phyloP scores from a whole-genome alignment of 2,329 filamentous ascomycete genomes.

The Geosmithia putterillii region DNA sequence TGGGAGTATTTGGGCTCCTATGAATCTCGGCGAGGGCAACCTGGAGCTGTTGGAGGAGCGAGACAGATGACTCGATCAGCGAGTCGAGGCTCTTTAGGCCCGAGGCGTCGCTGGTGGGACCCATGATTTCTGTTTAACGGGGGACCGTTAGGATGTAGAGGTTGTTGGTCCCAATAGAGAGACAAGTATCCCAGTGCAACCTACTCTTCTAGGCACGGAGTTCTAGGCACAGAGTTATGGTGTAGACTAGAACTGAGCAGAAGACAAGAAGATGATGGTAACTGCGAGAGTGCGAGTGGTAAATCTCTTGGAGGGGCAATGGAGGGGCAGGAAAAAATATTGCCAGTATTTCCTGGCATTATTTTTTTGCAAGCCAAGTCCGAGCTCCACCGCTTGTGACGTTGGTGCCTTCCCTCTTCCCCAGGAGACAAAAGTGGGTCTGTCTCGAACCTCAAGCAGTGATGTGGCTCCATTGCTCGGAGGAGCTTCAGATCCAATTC shows the following conservation, averaged over 20 bases:
- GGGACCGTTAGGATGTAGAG: not conserved
- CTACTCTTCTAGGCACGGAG: not conserved
- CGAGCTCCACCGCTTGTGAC: not conserved
- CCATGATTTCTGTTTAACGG: not conserved
- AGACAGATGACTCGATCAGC: constrained; percentile 21
- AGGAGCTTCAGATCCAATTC: not conserved
- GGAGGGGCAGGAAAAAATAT: not conserved
- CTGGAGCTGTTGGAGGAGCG: constrained; percentile 29
- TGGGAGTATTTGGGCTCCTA: constrained; percentile 6
- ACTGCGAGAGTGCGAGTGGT: not conserved
- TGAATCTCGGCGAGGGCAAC: constrained; percentile 26
- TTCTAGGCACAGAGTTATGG: no score
- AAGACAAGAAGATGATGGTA: not conserved
- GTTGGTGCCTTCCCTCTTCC: not conserved
- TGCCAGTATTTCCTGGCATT: not conserved
- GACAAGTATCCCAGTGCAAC: not conserved
- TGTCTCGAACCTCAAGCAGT: not conserved
- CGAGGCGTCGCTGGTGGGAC: not conserved
- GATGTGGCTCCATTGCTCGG: not conserved
- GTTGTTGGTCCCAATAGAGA: not conserved
- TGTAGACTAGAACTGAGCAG: not conserved
- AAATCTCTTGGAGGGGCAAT: constrained; percentile 1
- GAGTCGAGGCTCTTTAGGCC: constrained; percentile 17
- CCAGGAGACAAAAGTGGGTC: not conserved
- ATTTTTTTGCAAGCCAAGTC: not conserved